Evolutionary conservation across 768 basidiomycete species (phyloP), one percentile per base, ranked within the genome.

Genomic region (Lyophyllum decastes): DNA sequence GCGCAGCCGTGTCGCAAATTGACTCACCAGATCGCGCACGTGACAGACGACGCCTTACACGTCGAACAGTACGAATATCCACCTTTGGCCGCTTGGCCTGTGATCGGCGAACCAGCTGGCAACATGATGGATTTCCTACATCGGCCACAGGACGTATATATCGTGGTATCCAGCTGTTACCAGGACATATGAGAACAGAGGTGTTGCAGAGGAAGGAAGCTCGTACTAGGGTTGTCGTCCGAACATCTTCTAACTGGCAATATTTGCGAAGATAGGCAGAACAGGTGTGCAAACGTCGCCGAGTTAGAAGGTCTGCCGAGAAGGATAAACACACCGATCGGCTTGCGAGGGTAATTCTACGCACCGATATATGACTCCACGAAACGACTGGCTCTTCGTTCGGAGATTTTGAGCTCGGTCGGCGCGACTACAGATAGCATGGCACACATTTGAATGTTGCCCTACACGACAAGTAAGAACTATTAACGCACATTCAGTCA

Each of bases 391-490:
- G 73, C 73, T 46, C 86, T 75, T 46, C 64, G 66, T 21, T 70
- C 67, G 0, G 74, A 68, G 17, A 90, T 68, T 35, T 66, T 61
- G 43, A 94, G 72, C 65, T 92, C 88, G n/a, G 76, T 64, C 0
- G 80, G 75, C 7, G 86, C 89, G 19, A 93, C 72, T 0, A 90
- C 65, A 3, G 83, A 77, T 16, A 94, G 66, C 78, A 90, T 83
- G 0, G 89, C 84, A 70, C 90, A 92, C 78, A 86, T 89, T 65
- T 92, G 92, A 1, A 92, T 75, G 64, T 94, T 87, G 14, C 92
- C 92, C 88, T 92, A 55, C 14, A 60, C 25, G 55, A 56, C 43
- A 21, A 58, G 17, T n/a, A 51, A 59, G 24, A 35, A 19, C 8
- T 4, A 14, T 0, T 48, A 17, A 26, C 2, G 26, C 4, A 6